Base-by-base conservation (phyloP, 192 early-diverging fungal species). In the Podila verticillata region DNA sequence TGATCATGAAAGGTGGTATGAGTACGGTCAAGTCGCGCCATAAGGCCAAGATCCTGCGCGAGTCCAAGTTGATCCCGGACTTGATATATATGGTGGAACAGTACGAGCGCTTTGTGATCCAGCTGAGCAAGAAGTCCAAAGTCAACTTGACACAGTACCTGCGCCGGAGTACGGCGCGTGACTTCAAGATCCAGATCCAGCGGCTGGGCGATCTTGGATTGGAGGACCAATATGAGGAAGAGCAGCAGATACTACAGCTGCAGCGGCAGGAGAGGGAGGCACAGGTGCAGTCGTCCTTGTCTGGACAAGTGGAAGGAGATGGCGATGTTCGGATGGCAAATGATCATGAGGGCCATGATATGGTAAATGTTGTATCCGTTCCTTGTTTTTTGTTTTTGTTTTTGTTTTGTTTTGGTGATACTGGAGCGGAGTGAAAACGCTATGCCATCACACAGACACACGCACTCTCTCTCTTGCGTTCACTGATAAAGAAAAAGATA, bases 51-150 rank as follows among this genome's bases (percentile, higher is more conserved):
- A 87, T 94, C 12, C 51, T 88, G 61, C 86, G 92, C 8, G 93
- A 94, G 74, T 92, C 93, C 30, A 88, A 90, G 60, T 72, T 93
- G 30, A 90, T 96, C 7, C 94, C 95, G 0, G 82, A 74, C 19
- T 63, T 95, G 59, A 90, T 96, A 30, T 96, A 87, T 68, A 82
- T 86, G 44, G 89, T 93, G 15, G 95, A 96, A 77, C 87, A 92
- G 66, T 92, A 91, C 58, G 95, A 96, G 63, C 88, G 91, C 32
- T 88, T 89, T 66, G 83, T 94, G 26, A 90, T 93, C 48, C 84
- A 90, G 64, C 73, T 96, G 24, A 82, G 86, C 54, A 90, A 89
- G 28, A 94, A 92, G 59, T 86, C 90, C 68, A 93, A 92, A 58
- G 89, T 91, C 22, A 77, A 93, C 49, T 60, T 96, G 48, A 91